A percentile compares a stretch with the other conserved stretches of the same genome.
Evolutionary conservation across 495 filamentous ascomycete genomes (phyloP).

Genomic region (Neurospora intermedia): DNA sequence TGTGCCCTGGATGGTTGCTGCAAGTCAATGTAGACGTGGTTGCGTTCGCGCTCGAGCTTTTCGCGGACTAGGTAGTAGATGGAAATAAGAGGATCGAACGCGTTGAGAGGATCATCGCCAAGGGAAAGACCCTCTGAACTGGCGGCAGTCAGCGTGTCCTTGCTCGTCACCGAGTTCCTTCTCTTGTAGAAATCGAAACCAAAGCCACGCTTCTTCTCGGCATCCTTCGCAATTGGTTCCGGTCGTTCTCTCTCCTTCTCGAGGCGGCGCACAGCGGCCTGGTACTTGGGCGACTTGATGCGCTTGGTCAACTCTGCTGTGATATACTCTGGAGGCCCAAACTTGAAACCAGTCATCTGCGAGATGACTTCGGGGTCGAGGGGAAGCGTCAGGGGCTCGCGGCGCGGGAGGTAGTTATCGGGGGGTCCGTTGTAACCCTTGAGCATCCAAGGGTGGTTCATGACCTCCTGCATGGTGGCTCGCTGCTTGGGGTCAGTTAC

Average conservation of each 20-base stretch:
- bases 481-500: constrained; percentile 87
- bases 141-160: constrained; percentile 77
- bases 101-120: constrained; percentile 83
- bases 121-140: constrained; percentile 75
- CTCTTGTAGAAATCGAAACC: constrained; percentile 96
- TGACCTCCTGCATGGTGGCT: constrained; percentile 80
- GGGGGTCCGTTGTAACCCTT: constrained; percentile 81
- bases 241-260: constrained; percentile 55
- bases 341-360: constrained; percentile 98
- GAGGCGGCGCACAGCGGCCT: constrained; percentile 56
- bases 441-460: constrained; percentile 94
- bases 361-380: constrained; percentile 73
- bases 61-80: constrained; percentile 94
- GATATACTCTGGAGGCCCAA: constrained; percentile 78
- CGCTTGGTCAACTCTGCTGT: constrained; percentile 68
- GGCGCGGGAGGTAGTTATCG: constrained; percentile 77
- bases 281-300: constrained; percentile 86
- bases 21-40: constrained; percentile 8
- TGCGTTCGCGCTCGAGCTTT: constrained; percentile 73
- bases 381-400: constrained; percentile 77
- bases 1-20: constrained; percentile 14
- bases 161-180: constrained; percentile 74
- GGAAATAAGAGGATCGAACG: constrained; percentile 84
- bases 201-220: constrained; percentile 77
- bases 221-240: constrained; percentile 44